phyloP scores from a whole-genome alignment of 805 yeast genomes.

The Diddensiella caesifluorescens region DNA sequence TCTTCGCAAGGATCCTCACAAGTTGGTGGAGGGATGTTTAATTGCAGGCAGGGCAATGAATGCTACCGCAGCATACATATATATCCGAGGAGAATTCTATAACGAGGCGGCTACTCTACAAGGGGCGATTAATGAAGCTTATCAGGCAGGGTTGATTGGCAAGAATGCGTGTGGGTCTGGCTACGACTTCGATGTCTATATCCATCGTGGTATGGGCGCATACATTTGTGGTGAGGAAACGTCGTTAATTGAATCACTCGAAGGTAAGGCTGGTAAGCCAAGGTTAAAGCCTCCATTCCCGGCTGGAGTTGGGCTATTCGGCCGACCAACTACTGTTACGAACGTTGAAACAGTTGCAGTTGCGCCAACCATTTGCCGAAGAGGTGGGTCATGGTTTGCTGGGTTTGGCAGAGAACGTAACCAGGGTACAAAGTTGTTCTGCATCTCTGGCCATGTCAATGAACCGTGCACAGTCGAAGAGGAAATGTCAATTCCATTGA shows the following conservation, averaged over 20 bases:
- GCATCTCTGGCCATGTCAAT: slow-evolving; percentile 87
- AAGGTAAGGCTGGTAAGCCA: slow-evolving; percentile 92
- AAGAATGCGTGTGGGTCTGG: slow-evolving; percentile 86
- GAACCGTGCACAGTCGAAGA: slow-evolving; percentile 92
- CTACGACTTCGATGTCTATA: slow-evolving; percentile 72
- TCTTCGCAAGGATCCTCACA: slow-evolving; percentile 87
- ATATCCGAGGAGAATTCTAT: slow-evolving; percentile 86
- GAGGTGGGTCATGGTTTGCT: slow-evolving; percentile 87
- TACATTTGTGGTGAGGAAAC: slow-evolving; percentile 92
- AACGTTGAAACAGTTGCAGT: slow-evolving; percentile 90
- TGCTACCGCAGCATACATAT: slow-evolving; percentile 87
- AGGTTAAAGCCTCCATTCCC: slow-evolving; percentile 94
- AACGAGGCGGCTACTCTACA: slow-evolving; percentile 72
- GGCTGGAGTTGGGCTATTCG: slow-evolving; percentile 87
- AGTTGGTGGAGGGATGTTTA: slow-evolving; percentile 86
- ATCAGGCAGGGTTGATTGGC: slow-evolving; percentile 72
- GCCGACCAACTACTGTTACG: slow-evolving; percentile 87
- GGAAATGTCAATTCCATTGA: slow-evolving; percentile 85
- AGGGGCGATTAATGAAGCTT: slow-evolving; percentile 82
- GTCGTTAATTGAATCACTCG: slow-evolving; percentile 79
- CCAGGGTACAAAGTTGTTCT: slow-evolving; percentile 74
- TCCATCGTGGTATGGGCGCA: slow-evolving; percentile 93
- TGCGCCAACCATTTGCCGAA: slow-evolving; percentile 81
- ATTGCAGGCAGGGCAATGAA: slow-evolving; percentile 89
- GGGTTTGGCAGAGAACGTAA: slow-evolving; percentile 81